Conservation (phyloP, 1,284 basidiomycete species). For the Marasmius fiardii region DNA sequence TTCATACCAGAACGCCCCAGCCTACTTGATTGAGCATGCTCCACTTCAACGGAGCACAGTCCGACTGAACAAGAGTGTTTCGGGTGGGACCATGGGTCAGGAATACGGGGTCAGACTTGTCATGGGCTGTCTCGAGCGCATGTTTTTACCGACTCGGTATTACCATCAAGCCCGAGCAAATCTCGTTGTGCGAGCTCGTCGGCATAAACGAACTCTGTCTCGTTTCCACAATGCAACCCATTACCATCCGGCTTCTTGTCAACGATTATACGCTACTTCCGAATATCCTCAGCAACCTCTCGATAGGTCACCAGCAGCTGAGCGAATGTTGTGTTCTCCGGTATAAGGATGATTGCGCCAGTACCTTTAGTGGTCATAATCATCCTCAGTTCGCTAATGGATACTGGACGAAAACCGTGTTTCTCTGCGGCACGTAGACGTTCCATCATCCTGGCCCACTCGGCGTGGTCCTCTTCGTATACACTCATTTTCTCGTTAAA, state of each 20-base stretch:
- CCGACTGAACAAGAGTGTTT: not conserved
- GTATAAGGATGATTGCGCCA: slow-evolving; percentile 8
- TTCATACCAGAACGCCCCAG: slow-evolving; percentile 5
- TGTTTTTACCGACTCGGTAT: not conserved
- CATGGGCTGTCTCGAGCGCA: not conserved
- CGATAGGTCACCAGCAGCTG: slow-evolving; percentile 10
- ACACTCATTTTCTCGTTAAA: no score
- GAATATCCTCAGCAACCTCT: slow-evolving; percentile 9
- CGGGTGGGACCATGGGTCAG: slow-evolving; percentile 6
- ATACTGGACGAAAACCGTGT: not conserved
- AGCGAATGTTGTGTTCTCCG: slow-evolving; percentile 2
- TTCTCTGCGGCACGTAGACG: not conserved
- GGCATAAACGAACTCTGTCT: not conserved
- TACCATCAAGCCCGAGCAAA: not conserved
- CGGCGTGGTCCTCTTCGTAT: not conserved
- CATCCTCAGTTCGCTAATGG: not conserved
- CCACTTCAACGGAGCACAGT: slow-evolving; percentile 7
- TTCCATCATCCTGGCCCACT: not conserved
- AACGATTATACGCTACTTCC: slow-evolving; percentile 3
- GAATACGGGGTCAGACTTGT: not conserved
- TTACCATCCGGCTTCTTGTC: not conserved
- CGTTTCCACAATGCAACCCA: not conserved
- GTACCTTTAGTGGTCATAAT: slow-evolving; percentile 7
- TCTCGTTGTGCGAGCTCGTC: not conserved
- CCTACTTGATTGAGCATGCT: slow-evolving; percentile 7